phyloP scores from a whole-genome alignment of 2,329 filamentous ascomycete genomes.

The Zymoseptoria pseudotritici region DNA sequence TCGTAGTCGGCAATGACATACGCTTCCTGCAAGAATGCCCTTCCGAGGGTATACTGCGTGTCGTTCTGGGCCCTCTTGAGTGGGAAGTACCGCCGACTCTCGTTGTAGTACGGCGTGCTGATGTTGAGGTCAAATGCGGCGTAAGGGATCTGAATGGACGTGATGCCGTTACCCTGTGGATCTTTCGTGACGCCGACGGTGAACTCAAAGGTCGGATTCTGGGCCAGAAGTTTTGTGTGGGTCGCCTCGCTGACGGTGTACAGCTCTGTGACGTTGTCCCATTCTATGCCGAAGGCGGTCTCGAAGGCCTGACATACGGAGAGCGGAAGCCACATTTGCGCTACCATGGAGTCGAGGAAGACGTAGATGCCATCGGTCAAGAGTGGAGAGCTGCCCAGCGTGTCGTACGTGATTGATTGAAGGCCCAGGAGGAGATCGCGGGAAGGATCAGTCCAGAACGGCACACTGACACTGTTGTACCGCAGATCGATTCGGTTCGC shows the following conservation, averaged over 20 bases:
- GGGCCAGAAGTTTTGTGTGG: conserved; percentile 26
- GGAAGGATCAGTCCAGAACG: conserved; percentile 22
- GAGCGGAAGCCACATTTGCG: conserved; percentile 35
- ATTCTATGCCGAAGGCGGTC: conserved; percentile 33
- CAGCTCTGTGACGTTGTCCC: conserved; percentile 30
- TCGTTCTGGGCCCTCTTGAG: conserved; percentile 20
- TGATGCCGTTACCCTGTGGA: conserved; percentile 2
- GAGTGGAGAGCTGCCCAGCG: conserved; percentile 18
- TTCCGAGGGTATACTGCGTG: conserved; percentile 23
- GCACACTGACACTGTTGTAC: conserved; percentile 22
- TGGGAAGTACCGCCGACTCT: conserved; percentile 19
- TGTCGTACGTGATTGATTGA: conserved; percentile 19
- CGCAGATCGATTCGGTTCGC: conserved; percentile 28
- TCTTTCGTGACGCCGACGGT: conserved; percentile 12
- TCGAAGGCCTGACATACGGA: conserved; percentile 35
- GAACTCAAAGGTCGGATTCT: conserved; percentile 34
- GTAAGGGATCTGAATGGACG: conserved; percentile 25
- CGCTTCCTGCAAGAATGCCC: conserved; percentile 26
- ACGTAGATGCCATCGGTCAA: conserved; percentile 11
- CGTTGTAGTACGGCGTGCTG: conserved; percentile 10
- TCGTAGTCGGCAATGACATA: conserved; percentile 18
- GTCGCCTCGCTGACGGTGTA: conserved; percentile 35
- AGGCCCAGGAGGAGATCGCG: conserved; percentile 21
- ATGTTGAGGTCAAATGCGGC: conserved; percentile 26
- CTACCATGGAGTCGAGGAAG: conserved; percentile 36